These are phyloP conservation scores for Russula emetica DNA, from an alignment of 768 basidiomycete species.

Conservation along the genomic window DNA sequence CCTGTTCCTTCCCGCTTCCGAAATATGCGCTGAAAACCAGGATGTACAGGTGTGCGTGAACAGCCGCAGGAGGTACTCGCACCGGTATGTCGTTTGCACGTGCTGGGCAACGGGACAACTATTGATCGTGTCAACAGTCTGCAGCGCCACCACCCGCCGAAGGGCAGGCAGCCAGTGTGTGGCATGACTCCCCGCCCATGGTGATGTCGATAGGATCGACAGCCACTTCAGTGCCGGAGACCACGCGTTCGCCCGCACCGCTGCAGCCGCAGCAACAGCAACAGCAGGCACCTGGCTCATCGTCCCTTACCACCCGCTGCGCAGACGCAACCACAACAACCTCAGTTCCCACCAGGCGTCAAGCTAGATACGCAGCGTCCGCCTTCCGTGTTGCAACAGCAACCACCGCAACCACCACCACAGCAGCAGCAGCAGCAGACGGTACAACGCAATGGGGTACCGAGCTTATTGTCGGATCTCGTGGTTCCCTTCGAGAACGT, in stretches of 20 bases:
- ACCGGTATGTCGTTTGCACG: constrained; percentile 9
- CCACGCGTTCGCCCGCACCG: constrained; percentile 46
- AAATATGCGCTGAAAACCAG: constrained; percentile 9
- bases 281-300: constrained; percentile 18
- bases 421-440: constrained; percentile 42
- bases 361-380: constrained; percentile 24
- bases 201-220: constrained; percentile 6
- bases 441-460: constrained; percentile 47
- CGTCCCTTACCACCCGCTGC: constrained; percentile 14
- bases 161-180: constrained; percentile 18
- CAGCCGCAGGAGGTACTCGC: constrained; percentile 13
- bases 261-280: constrained; percentile 45
- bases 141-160: constrained; percentile 10
- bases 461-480: constrained; percentile 84
- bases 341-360: constrained; percentile 30
- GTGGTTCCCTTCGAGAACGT: constrained; percentile 93
- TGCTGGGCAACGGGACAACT: background rate
- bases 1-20: background rate
- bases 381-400: constrained; percentile 28
- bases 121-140: constrained; percentile 10
- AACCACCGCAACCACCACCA: constrained; percentile 41
- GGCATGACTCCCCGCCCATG: constrained; percentile 20
- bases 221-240: constrained; percentile 23
- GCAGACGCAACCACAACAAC: constrained; percentile 17
- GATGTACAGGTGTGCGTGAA: constrained; percentile 12